A percentile compares a stretch with the other conserved stretches of the same genome.
These are phyloP conservation scores for Tricholoma matsutake DNA, from an alignment of 768 basidiomycete genomes.

Conservation along the genomic window DNA sequence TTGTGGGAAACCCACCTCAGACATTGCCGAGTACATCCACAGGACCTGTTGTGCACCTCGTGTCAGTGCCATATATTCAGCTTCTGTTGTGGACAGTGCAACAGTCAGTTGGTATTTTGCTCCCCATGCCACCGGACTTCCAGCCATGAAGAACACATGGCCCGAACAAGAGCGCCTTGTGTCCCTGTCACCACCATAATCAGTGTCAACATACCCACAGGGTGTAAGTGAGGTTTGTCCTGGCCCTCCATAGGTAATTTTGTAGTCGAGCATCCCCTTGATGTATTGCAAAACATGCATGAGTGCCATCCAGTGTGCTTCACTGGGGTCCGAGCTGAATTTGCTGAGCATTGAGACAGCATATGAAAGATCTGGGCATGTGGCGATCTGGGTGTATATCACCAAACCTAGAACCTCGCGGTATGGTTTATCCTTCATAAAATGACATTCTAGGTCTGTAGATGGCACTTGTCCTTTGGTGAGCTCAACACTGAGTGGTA, in stretches of 20 bases:
- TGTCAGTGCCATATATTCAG: too few relatives aligned
- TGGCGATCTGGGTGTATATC: not conserved
- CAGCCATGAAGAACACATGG: too few relatives aligned
- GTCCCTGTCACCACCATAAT: not conserved
- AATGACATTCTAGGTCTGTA: not conserved
- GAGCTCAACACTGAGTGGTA: not conserved
- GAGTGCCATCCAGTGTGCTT: not conserved
- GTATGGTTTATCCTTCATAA: not conserved
- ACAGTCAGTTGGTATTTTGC: too few relatives aligned
- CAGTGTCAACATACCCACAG: not conserved
- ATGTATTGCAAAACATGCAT: too few relatives aligned
- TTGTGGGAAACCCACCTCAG: too few relatives aligned
- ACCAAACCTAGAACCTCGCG: not conserved
- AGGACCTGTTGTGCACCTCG: too few relatives aligned
- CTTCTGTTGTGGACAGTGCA: too few relatives aligned
- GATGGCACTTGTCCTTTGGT: not conserved
- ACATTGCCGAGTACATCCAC: too few relatives aligned
- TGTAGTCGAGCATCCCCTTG: not conserved
- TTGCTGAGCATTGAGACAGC: not conserved
- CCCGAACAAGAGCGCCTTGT: too few relatives aligned
- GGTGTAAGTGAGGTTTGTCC: not conserved
- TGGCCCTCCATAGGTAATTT: not conserved
- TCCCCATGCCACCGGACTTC: too few relatives aligned
- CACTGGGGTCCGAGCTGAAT: not conserved
- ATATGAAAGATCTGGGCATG: not conserved